Percentiles rank a stretch among this genome's conserved stretches.
Evolutionary conservation across 2,329 filamentous ascomycete species (phyloP).

Genomic region (Sporothrix euskadiensis): DNA sequence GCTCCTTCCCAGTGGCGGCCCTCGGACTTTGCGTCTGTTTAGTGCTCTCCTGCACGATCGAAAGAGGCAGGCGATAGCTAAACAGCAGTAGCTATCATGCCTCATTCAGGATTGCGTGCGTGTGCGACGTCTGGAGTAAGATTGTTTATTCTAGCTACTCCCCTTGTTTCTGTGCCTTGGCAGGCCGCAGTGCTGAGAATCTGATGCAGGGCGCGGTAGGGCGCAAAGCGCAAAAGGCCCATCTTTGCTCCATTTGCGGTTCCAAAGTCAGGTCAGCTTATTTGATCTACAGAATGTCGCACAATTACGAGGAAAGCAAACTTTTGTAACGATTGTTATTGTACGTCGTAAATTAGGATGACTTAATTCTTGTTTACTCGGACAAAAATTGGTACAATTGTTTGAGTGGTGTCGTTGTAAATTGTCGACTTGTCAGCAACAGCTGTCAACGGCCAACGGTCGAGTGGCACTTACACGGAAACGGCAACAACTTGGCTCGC

Average conservation of each 20-base stretch:
- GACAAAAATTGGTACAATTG: too few relatives aligned
- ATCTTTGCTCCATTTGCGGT: not conserved
- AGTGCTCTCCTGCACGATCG: not conserved
- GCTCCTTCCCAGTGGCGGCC: not conserved
- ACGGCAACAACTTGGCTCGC: too few relatives aligned
- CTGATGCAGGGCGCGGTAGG: not conserved
- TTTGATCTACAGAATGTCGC: not conserved
- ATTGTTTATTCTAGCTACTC: not conserved
- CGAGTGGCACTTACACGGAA: too few relatives aligned
- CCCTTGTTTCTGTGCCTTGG: not conserved
- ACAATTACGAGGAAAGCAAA: not conserved
- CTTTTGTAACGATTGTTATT: too few relatives aligned
- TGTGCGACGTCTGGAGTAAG: not conserved
- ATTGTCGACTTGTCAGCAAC: too few relatives aligned
- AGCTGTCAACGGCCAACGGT: too few relatives aligned
- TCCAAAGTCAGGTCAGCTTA: not conserved
- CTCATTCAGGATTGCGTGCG: not conserved
- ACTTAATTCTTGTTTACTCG: too few relatives aligned
- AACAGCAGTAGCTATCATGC: not conserved
- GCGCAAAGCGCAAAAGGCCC: not conserved
- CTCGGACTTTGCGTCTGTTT: not conserved
- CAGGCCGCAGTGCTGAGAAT: not conserved
- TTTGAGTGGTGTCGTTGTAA: too few relatives aligned
- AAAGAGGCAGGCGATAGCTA: not conserved
- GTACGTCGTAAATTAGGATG: too few relatives aligned